Base-by-base conservation (phyloP, 495 filamentous ascomycete genomes). In the Xylaria venustula region DNA sequence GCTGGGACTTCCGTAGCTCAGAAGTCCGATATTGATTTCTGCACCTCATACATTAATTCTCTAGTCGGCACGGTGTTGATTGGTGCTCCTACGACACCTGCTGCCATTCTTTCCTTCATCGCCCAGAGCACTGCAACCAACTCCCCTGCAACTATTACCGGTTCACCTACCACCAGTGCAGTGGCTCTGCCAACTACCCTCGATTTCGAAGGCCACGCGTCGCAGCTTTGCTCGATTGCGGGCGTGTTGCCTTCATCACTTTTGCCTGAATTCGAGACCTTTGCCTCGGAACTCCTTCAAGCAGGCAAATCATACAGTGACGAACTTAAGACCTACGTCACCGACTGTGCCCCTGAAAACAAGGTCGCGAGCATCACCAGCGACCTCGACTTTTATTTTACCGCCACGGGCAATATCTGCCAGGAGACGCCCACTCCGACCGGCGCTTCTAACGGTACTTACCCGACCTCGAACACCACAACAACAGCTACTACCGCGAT, bases 91-190 rank as follows among this genome's bases (percentile, higher is more conserved):
- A 37, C 17, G 3, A 52, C 49, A 25, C 49, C 49, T 12, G 17
- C 49, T 17, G 49, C 28, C 7, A 52, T 52, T 26, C 49, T 52
- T 32, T 52, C 49, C 49, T 52, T 52, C 19, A 22, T 52, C 9
- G 49, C 49, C 14, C 22, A 17, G 17, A 36, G 17, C 4, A 41
- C 37, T 14, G 15, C 37, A 6, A 7, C 37, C 4, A 41, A 14
- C 37, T 11, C 37, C 3, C 9, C n/a, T n/a, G n/a, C 37, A 41
- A 3, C 37, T n/a, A n/a, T n/a, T 41, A 11, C 37, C 7, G 9
- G 9, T 11, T n/a, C 15, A n/a, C 7, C 37, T 14, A 14, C 12
- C 19, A 6, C 30, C 2, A 9, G 30, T 19, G 17, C 32, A 9
- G n/a, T n/a, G n/a, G n/a, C n/a, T n/a, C n/a, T n/a, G n/a, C n/a